Base-by-base conservation (phyloP, 225 moss, liverwort and hornwort genomes). In the Physcomitrium patens region DNA sequence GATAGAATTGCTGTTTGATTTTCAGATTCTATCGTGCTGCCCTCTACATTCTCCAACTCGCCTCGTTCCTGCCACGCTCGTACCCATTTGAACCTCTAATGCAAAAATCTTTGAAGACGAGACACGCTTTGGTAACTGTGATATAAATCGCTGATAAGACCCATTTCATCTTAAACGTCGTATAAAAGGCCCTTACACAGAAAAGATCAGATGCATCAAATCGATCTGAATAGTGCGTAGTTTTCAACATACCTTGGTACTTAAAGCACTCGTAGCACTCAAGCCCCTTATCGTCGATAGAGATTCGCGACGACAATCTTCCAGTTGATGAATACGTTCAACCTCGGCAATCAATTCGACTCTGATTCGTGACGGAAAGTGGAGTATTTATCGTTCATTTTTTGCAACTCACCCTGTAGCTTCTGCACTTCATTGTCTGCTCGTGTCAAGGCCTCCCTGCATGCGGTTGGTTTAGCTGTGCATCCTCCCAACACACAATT, bases 371-470 rank as follows among this genome's bases (percentile, higher is more conserved):
- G 85, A 20, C 76, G 81, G 1, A 79, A 79, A 50, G 74, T 63
- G 45, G 89, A 80, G 47, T 80, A 75, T 13, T 77, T 88, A 18
- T 87, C 87, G 1, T 9, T 41, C 24, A 76, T 10, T 72, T 93
- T 67, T 70, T 93, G 91, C 51, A 90, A 43, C 71, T 94, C 94
- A 20, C 91, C 81, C 3, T 49, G 75, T 74, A 97, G 78, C 81
- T 84, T 92, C 87, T 89, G 91, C 78, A 94, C 89, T 82, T 94
- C 93, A 76, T 86, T 80, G 80, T 91, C 93, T 85, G 91, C 89
- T 87, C 91, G 85, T 60, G 81, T 78, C 80, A 94, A 83, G 66
- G 87, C 84, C 86, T 93, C 97, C 87, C 92, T 94, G 83, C 69
- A 89, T 49, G 60, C 31, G 66, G 63, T 78, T 62, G 83, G 55